phyloP scores from a whole-genome alignment of 1,284 basidiomycete species.

The Apiotrichum laibachii region DNA sequence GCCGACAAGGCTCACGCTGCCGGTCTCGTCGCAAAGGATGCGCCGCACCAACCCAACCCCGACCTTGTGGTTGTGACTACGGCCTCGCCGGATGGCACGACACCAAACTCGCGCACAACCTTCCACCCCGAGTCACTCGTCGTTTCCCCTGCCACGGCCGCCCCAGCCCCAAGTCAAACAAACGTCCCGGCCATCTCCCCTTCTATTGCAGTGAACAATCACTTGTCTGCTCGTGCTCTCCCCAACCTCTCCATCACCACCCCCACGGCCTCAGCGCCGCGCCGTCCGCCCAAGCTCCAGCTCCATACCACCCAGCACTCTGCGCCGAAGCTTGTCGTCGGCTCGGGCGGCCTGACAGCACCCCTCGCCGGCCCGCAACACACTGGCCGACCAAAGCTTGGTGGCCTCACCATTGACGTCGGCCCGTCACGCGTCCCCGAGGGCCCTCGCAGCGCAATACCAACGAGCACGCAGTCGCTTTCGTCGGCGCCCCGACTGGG shows the following conservation, averaged over 20 bases:
- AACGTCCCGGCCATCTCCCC: conserved; percentile 13
- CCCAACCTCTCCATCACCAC: conserved; percentile 29
- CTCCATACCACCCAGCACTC: conserved; percentile 30
- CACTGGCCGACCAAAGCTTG: not conserved
- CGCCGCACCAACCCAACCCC: not conserved
- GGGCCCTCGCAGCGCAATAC: conserved; percentile 13
- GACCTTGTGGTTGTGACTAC: conserved; percentile 16
- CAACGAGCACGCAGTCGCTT: not conserved
- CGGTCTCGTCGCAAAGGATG: conserved; percentile 7
- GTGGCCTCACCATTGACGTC: conserved; percentile 15
- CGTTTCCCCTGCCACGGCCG: conserved; percentile 1
- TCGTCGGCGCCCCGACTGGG: not conserved
- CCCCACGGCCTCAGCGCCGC: not conserved
- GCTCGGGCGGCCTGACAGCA: not conserved
- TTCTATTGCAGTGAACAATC: conserved; percentile 26
- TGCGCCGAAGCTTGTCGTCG: not conserved
- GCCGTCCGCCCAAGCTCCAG: conserved; percentile 40
- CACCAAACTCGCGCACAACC: not conserved
- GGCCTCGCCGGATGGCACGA: not conserved
- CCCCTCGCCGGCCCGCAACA: not conserved
- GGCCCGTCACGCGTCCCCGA: conserved; percentile 11
- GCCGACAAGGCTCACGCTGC: conserved; percentile 7
- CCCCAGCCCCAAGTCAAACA: conserved; percentile 11
- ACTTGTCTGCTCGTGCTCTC: conserved; percentile 25
- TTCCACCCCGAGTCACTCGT: not conserved